phyloP scores from a whole-genome alignment of 176 grass and related monocot species.

The bread wheat (Triticum aestivum) region IWGSC_CS_RefSeq_v2.1 NC_057798.1:112409695-112410194 shows the following conservation, averaged over 20 bases:
- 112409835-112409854: no score
- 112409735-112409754: background rate
- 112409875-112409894: background rate
- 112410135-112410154: slow-evolving; percentile 25
- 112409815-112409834: no score
- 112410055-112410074: background rate
- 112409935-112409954: no score
- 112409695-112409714: slow-evolving; percentile 25
- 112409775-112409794: no score
- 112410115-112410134: slow-evolving; percentile 18
- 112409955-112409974: background rate
- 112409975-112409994: background rate
- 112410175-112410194: slow-evolving; percentile 9
- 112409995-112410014: background rate
- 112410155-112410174: slow-evolving; percentile 3
- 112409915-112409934: background rate
- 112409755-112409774: background rate
- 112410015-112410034: background rate
- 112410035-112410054: slow-evolving; percentile 6
- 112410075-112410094: slow-evolving; percentile 20
- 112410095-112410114: slow-evolving; percentile 28
- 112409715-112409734: slow-evolving; percentile 5
- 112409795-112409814: no score
- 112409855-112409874: no score
- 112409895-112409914: background rate